Conservation (phyloP, 371 early-diverging fungal genomes). For the Dichotomocladium elegans region DNA sequence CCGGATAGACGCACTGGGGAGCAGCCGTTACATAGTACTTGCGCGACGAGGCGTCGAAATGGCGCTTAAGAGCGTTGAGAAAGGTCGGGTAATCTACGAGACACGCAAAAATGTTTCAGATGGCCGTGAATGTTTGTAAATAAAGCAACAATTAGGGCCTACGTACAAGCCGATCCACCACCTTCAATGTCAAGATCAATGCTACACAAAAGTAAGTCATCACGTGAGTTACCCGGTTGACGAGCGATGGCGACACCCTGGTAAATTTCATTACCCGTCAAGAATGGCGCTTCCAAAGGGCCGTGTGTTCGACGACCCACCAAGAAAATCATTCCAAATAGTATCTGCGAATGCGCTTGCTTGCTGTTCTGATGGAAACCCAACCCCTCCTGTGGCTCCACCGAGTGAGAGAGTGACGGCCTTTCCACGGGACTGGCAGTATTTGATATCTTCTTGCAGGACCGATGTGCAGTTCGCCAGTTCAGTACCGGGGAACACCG, state of each 20-base stretch:
- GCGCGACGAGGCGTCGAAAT: constrained; percentile 18
- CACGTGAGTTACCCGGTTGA: too few relatives aligned
- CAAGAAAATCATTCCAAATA: constrained; percentile 56
- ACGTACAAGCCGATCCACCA: constrained; percentile 46
- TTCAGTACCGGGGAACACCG: constrained; percentile 45
- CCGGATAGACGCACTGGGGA: constrained; percentile 75
- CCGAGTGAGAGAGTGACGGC: constrained; percentile 55
- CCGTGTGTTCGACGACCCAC: constrained; percentile 43
- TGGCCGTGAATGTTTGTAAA: too few relatives aligned
- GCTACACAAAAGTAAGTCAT: constrained; percentile 20
- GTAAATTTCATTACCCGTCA: constrained; percentile 56
- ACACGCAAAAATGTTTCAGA: too few relatives aligned
- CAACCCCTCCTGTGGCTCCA: constrained; percentile 53
- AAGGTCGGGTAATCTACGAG: constrained; percentile 53
- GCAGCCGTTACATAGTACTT: constrained; percentile 69
- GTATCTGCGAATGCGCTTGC: constrained; percentile 49
- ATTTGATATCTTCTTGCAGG: constrained; percentile 46
- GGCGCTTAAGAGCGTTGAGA: constrained; percentile 38
- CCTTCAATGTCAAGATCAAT: constrained; percentile 63
- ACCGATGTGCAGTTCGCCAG: constrained; percentile 47
- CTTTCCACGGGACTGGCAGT: constrained; percentile 54
- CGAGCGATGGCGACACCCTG: too few relatives aligned
- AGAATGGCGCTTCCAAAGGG: constrained; percentile 60
- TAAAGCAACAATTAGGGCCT: not conserved
- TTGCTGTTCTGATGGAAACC: constrained; percentile 38